Base-by-base conservation (phyloP, 169 alveolate genomes). In the Theileria luwenshuni region DNA sequence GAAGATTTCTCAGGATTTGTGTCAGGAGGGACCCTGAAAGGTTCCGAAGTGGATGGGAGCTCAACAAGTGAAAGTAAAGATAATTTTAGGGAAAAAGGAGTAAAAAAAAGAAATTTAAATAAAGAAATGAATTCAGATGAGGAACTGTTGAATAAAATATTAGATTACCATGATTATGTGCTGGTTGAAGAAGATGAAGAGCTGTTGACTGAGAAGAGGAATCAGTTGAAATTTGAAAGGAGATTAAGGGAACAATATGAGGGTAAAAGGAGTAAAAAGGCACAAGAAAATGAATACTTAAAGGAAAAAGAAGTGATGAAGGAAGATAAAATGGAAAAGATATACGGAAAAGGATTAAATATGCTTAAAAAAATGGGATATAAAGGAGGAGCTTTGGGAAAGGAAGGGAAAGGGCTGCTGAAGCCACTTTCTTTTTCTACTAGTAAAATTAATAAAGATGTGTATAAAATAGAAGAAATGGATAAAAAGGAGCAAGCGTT, bases 341-440 rank as follows among this genome's bases (percentile, higher is more conserved):
- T 79, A 77, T 81, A 81, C 45, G 89, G 89, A 7, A 74, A 72
- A 42, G 89, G 89, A 0, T 8, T 81, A 32, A 72, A 81, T 58
- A 81, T 81, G 84, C 13, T 81, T 33, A 68, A 72, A 45, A 81
- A 81, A 48, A 81, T 81, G 89, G 89, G 89, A 7, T 81, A 81
- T 49, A 74, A 42, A 13, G 89, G 89, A 8, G 89, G 89, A 47
- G 84, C 77, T 3, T 59, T 81, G 47, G 89, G 89, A 61, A 61
- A 54, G 6, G 83, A 77, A 17, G 86, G 86, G n/a, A 52, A 73
- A 5, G 86, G 86, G 0, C 43, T 61, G 38, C 76, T 77, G 17
- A 74, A 48, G 45, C 86, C 86, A 3, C 68, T 77, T 1, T 38
- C 10, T 5, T 38, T 38, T 38, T 7, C 45, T 7, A 38, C 45